These are phyloP conservation scores for Dalbergia cochinchinensis DNA, from an alignment of 306 rosid genomes.

Conservation along the genomic window DNA sequence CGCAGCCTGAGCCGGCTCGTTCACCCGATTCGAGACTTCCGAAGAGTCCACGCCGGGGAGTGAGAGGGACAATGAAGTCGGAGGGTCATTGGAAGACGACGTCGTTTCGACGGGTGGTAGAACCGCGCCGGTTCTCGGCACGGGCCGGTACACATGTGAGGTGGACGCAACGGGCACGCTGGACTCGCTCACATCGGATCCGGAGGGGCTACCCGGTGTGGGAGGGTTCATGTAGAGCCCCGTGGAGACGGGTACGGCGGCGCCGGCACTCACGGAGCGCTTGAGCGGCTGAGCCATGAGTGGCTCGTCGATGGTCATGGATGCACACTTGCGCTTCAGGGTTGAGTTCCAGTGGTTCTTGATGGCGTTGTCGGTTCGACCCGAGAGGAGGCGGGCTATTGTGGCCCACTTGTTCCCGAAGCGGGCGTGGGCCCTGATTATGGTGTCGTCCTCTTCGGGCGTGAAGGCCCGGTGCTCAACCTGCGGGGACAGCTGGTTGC, in stretches of 20 bases:
- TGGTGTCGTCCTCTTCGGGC: slow-evolving; percentile 87
- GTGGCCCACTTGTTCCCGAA: slow-evolving; percentile 99
- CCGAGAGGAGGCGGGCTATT: slow-evolving; percentile 84
- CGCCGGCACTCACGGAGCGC: slow-evolving; percentile 79
- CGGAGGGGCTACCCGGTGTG: slow-evolving; percentile 78
- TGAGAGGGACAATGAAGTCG: slow-evolving; percentile 80
- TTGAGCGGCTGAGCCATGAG: slow-evolving; percentile 61
- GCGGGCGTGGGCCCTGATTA: slow-evolving; percentile 87
- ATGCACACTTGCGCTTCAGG: slow-evolving; percentile 79
- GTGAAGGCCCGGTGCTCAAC: slow-evolving; percentile 95
- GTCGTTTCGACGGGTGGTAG: slow-evolving; percentile 72
- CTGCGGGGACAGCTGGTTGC: slow-evolving; percentile 96
- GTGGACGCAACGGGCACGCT: slow-evolving; percentile 63
- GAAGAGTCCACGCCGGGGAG: slow-evolving; percentile 77
- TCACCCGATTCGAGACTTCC: slow-evolving; percentile 52
- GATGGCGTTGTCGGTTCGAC: slow-evolving; percentile 97
- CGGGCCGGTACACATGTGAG: slow-evolving; percentile 69
- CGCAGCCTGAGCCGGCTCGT: slow-evolving; percentile 30
- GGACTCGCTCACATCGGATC: slow-evolving; percentile 92
- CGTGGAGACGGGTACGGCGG: slow-evolving; percentile 69
- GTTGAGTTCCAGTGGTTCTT: slow-evolving; percentile 99
- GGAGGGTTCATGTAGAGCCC: slow-evolving; percentile 69
- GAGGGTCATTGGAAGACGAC: slow-evolving; percentile 73
- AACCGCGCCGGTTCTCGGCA: slow-evolving; percentile 71
- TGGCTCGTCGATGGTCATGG: slow-evolving; percentile 43